Conservation (phyloP, 139 green algal genomes). For the Dunaliella primolecta region DNA sequence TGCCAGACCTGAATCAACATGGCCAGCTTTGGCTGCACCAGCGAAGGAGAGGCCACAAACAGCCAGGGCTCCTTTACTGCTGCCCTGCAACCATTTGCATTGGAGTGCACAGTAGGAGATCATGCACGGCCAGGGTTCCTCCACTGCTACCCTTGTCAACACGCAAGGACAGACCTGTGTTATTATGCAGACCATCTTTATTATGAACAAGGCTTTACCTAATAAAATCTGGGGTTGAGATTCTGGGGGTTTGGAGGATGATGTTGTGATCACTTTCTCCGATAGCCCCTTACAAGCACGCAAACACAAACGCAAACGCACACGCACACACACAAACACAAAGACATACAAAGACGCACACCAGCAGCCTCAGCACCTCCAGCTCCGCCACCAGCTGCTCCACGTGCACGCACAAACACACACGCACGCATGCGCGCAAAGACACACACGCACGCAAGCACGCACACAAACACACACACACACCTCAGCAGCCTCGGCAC, state of each 20-base stretch:
- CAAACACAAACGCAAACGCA: not conserved
- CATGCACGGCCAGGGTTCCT: not conserved
- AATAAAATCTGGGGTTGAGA: no score
- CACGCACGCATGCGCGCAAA: not conserved
- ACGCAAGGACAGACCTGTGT: no score
- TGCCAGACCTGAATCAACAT: not conserved
- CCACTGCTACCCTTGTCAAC: not conserved
- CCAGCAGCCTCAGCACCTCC: not conserved
- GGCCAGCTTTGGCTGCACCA: not conserved
- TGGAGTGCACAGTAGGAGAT: not conserved
- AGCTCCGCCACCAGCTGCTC: no score
- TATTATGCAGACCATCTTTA: no score
- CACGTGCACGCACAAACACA: no score
- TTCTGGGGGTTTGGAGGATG: no score
- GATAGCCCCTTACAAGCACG: no score
- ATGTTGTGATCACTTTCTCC: no score
- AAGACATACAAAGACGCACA: no score
- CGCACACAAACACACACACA: not conserved
- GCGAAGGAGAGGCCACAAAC: not conserved
- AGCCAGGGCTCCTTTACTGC: slow-evolving; percentile 8
- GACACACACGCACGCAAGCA: not conserved
- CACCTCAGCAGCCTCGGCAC: not conserved
- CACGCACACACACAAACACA: not conserved
- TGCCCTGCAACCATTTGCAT: not conserved
- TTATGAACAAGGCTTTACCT: no score